phyloP scores from a whole-genome alignment of 164 flowering plant species.

The Nymphaea thermarum region DNA sequence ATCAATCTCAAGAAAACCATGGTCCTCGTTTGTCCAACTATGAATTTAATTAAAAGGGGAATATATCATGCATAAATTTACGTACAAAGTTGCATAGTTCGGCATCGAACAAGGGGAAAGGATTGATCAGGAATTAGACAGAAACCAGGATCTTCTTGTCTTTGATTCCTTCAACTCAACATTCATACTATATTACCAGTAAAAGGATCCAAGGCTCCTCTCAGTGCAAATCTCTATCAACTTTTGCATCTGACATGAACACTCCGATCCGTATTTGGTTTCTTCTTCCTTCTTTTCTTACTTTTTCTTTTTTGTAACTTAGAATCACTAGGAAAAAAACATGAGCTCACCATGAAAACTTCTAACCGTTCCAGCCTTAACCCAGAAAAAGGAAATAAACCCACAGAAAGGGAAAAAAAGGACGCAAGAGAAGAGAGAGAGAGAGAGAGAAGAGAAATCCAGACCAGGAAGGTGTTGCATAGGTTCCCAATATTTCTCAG shows the following conservation, averaged over 20 bases:
- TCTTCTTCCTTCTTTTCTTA: neutral
- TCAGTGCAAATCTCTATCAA: neutral
- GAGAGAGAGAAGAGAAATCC: too few species aligned
- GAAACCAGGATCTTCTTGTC: neutral
- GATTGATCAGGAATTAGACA: neutral
- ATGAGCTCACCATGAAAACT: neutral
- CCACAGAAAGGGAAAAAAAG: neutral
- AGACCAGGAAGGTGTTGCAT: too few species aligned
- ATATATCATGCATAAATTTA: neutral
- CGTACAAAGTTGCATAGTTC: neutral
- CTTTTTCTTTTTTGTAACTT: neutral
- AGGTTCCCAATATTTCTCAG: too few species aligned
- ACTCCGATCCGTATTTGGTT: neutral
- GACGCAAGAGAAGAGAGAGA: neutral
- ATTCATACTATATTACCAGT: neutral
- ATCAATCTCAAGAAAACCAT: neutral
- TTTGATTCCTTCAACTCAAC: neutral
- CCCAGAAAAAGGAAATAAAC: neutral
- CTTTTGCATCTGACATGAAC: neutral
- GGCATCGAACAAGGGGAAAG: neutral
- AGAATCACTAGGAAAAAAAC: neutral
- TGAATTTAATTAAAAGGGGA: neutral
- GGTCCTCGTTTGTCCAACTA: neutral
- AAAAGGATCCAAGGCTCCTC: neutral
- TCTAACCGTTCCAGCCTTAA: neutral